Evolutionary conservation across 495 filamentous ascomycete genomes (phyloP), one percentile per base, ranked within the genome.

Genomic region (Lophium mytilinum): DNA sequence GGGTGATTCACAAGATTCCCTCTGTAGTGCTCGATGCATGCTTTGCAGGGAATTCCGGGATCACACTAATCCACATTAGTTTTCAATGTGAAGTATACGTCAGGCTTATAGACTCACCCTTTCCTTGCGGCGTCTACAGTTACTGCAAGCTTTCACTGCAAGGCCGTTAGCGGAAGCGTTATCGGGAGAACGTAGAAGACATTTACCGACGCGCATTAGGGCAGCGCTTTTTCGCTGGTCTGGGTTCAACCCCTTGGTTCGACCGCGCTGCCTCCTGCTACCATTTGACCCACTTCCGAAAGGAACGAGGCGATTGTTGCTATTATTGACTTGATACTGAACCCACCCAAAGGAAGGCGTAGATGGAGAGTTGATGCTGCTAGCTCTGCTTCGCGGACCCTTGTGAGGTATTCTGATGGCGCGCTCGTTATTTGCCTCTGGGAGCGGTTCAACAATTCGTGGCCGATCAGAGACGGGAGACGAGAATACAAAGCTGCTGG

Each of bases 1-100:
- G 62, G 65, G 17, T 51, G 21, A 11, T 60, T 40, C 10, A 63
- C 24, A 9, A 68, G 53, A 30, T 65, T 53, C 46, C 50, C 54
- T 46, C 61, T 63, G 51, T 60, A 68, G 40, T 68, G 60, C 3
- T 61, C 52, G 4, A 68, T 51, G 41, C 65, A 68, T 8, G 65
- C 41, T 33, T 60, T 60, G 56, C 65, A 68, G 18, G 65, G 65
- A 34, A 57, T 63, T 2, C 62, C 62, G 17, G 55, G 55, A 33
- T 68, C 65, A 49, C 65, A 68, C 39, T 61, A 14, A 4, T 11
- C n/a, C 34, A 33, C 37, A 33, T 57, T 19, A 55, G 41, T 36
- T 18, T 6, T 9, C 19, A 19, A 12, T 30, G 11, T 9, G n/a
- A 11, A 18, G 14, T 8, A 35, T 9, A n/a, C 15, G 7, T 45